These are phyloP conservation scores for Diaporthe ampelina DNA, from an alignment of 2,329 filamentous ascomycete genomes.

Conservation along the genomic window DNA sequence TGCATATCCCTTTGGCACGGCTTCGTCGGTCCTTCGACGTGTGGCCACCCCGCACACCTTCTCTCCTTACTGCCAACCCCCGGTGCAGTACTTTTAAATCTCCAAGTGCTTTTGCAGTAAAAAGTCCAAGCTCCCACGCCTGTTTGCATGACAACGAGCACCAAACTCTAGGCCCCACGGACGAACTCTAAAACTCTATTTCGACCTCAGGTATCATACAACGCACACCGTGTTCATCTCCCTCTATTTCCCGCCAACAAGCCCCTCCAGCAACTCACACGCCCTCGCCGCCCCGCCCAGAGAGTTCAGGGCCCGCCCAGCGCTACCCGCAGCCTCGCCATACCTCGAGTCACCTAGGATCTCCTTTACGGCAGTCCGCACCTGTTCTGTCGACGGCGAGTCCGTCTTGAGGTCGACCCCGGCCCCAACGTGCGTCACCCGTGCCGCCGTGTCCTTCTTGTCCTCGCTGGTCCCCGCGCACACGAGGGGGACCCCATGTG, in stretches of 20 bases:
- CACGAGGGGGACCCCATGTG: slow-evolving; percentile 62
- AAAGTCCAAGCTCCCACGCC: not conserved
- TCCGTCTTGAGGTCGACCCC: slow-evolving; percentile 59
- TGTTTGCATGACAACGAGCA: not conserved
- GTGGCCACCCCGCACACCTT: not conserved
- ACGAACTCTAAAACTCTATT: slow-evolving; percentile 17
- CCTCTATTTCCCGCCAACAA: not conserved
- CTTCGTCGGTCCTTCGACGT: not conserved
- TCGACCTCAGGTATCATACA: not conserved
- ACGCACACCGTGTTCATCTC: not conserved
- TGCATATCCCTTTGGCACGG: not conserved
- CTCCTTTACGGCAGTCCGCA: slow-evolving; percentile 50
- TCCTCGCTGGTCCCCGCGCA: slow-evolving; percentile 58
- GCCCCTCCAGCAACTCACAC: slow-evolving; percentile 28
- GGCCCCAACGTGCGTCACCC: slow-evolving; percentile 59
- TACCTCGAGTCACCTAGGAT: slow-evolving; percentile 50
- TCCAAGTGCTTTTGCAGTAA: not conserved
- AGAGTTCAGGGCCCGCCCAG: slow-evolving; percentile 43
- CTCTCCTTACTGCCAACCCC: too few relatives aligned
- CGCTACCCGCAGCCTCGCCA: slow-evolving; percentile 47
- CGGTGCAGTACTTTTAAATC: too few relatives aligned
- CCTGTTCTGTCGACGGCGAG: slow-evolving; percentile 47
- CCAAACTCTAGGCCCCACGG: slow-evolving; percentile 10
- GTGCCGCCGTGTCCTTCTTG: slow-evolving; percentile 57
- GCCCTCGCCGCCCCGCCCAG: slow-evolving; percentile 30